Evolutionary conservation across 2,329 filamentous ascomycete genomes (phyloP).

Genomic region (Fusarium aywerte): DNA sequence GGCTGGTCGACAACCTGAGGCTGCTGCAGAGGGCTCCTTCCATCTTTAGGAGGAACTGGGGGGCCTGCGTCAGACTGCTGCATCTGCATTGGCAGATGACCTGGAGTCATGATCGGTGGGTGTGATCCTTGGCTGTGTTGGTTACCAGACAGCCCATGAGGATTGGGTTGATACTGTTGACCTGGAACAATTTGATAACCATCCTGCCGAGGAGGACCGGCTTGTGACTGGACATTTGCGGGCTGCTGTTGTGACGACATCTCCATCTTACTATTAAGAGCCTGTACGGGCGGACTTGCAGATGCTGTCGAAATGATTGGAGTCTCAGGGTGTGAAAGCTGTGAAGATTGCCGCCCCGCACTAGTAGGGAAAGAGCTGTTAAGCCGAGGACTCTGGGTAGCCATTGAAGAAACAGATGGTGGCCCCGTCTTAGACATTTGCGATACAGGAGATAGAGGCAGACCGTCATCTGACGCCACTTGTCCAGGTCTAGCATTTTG

Average conservation of each 20-base stretch:
- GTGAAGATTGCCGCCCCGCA: conserved; percentile 30
- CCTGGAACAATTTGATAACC: conserved; percentile 26
- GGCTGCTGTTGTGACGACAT: conserved; percentile 25
- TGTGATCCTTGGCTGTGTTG: conserved; percentile 25
- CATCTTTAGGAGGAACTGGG: conserved; percentile 31
- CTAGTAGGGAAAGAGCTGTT: conserved; percentile 18
- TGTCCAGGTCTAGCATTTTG: conserved; percentile 20
- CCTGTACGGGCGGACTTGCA: conserved; percentile 31
- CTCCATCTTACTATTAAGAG: conserved; percentile 22
- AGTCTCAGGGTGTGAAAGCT: conserved; percentile 23
- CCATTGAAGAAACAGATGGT: conserved; percentile 42
- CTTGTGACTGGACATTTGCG: background rate
- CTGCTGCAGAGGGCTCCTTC: conserved; percentile 9
- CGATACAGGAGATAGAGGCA: conserved; percentile 43
- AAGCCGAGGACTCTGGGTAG: conserved; percentile 43
- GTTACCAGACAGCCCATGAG: conserved; percentile 6
- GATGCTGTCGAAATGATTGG: conserved; percentile 28
- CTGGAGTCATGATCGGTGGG: conserved; percentile 21
- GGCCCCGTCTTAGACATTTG: conserved; percentile 39
- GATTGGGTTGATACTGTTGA: conserved; percentile 25
- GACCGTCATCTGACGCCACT: conserved; percentile 8
- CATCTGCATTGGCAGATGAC: conserved; percentile 35
- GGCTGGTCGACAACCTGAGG: conserved; percentile 18
- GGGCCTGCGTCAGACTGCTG: conserved; percentile 11
- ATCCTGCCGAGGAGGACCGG: conserved; percentile 4